phyloP scores from a whole-genome alignment of 441 rosid species.

The Brassica hybrid region DNA sequence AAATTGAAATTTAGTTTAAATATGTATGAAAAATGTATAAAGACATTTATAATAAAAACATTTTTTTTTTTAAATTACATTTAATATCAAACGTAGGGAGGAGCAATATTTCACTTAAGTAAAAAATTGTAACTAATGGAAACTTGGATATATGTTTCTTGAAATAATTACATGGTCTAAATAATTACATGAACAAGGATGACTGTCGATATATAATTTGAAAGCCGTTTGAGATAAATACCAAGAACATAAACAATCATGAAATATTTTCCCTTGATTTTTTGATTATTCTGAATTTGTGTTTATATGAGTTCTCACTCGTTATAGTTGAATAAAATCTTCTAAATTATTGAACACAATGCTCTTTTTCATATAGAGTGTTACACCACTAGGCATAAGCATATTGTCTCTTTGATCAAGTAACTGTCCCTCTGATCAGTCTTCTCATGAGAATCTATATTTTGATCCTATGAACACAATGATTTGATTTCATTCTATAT shows the following conservation, averaged over 20 bases:
- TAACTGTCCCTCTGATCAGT: no score
- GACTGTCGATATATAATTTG: background rate
- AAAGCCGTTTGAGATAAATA: background rate
- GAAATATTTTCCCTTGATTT: background rate
- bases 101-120: background rate
- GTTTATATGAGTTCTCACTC: no score
- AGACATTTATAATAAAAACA: background rate
- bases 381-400: background rate
- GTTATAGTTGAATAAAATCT: background rate
- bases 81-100: background rate
- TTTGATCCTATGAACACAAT: no score
- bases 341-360: background rate
- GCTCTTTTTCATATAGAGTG: background rate
- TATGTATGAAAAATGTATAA: no score
- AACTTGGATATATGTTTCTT: background rate
- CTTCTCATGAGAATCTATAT: no score
- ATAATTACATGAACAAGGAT: background rate
- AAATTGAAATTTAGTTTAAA: no score
- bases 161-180: background rate
- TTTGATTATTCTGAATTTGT: background rate
- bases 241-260: background rate
- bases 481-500: no score
- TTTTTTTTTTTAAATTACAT: no score
- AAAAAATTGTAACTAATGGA: background rate
- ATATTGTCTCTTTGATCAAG: no score